Base-by-base conservation (phyloP, 345 rosid species). In the Citropsis articulata region DNA sequence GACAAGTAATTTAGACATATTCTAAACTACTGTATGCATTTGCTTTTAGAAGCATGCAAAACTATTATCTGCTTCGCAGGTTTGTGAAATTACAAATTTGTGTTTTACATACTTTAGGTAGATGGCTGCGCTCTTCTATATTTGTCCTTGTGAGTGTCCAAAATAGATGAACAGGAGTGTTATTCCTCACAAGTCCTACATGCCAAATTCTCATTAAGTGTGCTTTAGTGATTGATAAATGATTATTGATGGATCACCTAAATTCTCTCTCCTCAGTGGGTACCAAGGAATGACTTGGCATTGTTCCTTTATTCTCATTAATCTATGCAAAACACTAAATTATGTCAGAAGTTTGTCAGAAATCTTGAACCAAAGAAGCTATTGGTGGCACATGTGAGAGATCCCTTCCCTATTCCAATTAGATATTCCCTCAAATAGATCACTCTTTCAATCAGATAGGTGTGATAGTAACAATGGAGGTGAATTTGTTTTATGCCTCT, bases 271-370 rank as follows among this genome's bases (percentile, higher is more conserved):
- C 66, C 74, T 81, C 12, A 2, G 5, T 67, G 25, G 7, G 18
- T 69, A 21, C 10, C 22, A 56, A 66, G 40, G 31, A 57, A 35
- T 28, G 31, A 60, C n/a, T 60, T 62, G 56, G 30, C 56, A 10
- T 73, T 68, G 48, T 40, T 67, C 61, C 69, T 75, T 59, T 31
- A 53, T 22, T 75, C 22, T 35, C 48, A 42, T n/a, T 60, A 31
- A 35, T 40, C 60, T 45, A 38, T 53, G 38, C 48, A 38, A n/a
- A 22, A 9, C 25, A 19, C 72, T 31, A 24, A 24, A 38, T 30
- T 9, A 27, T 16, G 35, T 66, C 21, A 30, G 36, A 7, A 14
- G 35, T 30, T 66, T 53, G 50, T 45, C 50, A 45, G 50, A 45
- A 59, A 40, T 24, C 48, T n/a, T 50, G 42, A n/a, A 53, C 42